A percentile compares a stretch with the other conserved stretches of the same genome.
phyloP scores from a whole-genome alignment of 148 eudicot species.

The Fagopyrum tataricum region DNA sequence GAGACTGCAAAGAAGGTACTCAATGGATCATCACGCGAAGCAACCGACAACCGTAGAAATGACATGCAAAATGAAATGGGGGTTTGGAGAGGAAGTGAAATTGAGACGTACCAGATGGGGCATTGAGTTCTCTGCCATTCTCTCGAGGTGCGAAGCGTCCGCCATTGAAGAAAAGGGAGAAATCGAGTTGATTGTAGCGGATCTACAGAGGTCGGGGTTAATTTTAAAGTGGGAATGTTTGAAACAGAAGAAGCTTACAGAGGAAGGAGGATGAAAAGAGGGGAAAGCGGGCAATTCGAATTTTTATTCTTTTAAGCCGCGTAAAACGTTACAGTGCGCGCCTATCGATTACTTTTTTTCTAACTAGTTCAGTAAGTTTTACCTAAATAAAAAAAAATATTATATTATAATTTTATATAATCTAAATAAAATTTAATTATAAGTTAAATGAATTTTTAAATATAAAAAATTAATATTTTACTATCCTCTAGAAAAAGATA shows the following conservation, averaged over 20 bases:
- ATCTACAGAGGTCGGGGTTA: not conserved
- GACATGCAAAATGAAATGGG: not conserved
- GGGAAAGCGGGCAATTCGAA: constrained; percentile 15
- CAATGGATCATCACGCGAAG: not conserved
- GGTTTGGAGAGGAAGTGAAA: not conserved
- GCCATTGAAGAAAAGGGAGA: constrained; percentile 33
- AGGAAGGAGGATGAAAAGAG: constrained; percentile 31
- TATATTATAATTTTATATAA: too few relatives aligned
- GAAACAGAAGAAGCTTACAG: constrained; percentile 18
- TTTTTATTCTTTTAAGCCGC: constrained; percentile 9
- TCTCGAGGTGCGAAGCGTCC: constrained; percentile 47
- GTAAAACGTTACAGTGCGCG: not conserved
- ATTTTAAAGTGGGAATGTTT: not conserved
- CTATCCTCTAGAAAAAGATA: too few relatives aligned
- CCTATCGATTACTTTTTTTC: not conserved
- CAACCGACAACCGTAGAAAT: not conserved
- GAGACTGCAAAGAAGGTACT: constrained; percentile 42
- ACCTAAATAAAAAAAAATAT: too few relatives aligned
- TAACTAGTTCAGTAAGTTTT: too few relatives aligned
- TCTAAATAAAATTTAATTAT: too few relatives aligned
- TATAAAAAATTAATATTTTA: too few relatives aligned
- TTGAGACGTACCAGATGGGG: constrained; percentile 60
- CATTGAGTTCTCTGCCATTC: constrained; percentile 79
- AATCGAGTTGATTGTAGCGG: not conserved
- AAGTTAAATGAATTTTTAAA: too few relatives aligned